phyloP scores from a whole-genome alignment of 352 stramenopile genomes.

The Phytophthora crassamura region DNA sequence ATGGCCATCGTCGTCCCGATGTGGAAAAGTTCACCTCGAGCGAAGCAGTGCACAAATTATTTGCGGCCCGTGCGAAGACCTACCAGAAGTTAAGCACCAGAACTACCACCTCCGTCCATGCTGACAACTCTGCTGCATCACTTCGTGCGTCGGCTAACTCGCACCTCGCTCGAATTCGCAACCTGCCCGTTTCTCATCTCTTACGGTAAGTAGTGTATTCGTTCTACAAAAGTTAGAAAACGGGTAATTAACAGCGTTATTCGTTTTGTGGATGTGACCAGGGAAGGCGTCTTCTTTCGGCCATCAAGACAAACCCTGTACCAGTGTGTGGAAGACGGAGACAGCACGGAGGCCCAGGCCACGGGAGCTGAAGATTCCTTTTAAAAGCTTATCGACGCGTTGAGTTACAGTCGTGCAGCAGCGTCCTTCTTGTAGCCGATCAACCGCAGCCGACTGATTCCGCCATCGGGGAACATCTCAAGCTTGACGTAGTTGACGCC shows the following conservation, averaged over 20 bases:
- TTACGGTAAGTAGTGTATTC: conserved; percentile 34
- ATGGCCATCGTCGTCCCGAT: conserved; percentile 38
- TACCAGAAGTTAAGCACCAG: neutral
- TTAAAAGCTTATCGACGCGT: conserved; percentile 19
- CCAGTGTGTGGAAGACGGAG: conserved; percentile 12
- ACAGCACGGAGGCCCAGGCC: conserved; percentile 5
- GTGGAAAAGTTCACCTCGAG: conserved; percentile 47
- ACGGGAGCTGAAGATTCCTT: conserved; percentile 41
- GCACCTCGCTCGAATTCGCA: conserved; percentile 45
- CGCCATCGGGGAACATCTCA: conserved; percentile 95
- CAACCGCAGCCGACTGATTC: conserved; percentile 91
- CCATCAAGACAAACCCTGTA: conserved; percentile 30
- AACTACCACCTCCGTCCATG: neutral
- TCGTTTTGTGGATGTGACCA: conserved; percentile 19
- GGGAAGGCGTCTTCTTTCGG: conserved; percentile 50
- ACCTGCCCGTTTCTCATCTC: conserved; percentile 50
- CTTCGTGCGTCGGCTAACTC: conserved; percentile 44
- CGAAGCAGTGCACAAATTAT: conserved; percentile 52
- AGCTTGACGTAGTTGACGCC: conserved; percentile 93
- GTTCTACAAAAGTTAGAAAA: neutral
- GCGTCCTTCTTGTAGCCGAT: conserved; percentile 72
- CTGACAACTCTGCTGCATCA: conserved; percentile 5
- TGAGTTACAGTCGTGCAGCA: conserved; percentile 40
- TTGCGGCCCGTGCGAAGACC: conserved; percentile 35
- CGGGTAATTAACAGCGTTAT: conserved; percentile 5